Percentiles rank a stretch among this genome's conserved stretches.
Evolutionary conservation across 225 moss, liverwort and hornwort species (phyloP).

Genomic region (Anthoceros angustus): DNA sequence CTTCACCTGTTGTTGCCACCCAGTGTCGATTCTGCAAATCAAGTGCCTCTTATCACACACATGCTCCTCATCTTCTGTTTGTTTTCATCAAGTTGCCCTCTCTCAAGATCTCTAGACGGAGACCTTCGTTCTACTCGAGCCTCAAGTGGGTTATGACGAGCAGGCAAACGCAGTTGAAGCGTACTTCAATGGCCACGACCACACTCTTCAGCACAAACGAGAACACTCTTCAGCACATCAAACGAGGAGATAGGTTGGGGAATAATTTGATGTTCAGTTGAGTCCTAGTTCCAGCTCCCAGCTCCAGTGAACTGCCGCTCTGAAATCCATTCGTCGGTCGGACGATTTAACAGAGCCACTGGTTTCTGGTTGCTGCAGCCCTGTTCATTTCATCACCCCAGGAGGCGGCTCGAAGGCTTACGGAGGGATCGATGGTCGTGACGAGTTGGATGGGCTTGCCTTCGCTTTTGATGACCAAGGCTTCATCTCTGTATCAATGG

Average conservation of each 20-base stretch:
- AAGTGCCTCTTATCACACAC: slow-evolving; percentile 44
- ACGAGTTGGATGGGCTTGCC: slow-evolving; percentile 24
- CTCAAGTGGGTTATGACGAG: not conserved
- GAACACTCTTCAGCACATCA: not conserved
- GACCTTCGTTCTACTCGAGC: too few species aligned
- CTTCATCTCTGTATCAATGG: slow-evolving; percentile 55
- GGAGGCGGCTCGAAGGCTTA: slow-evolving; percentile 64
- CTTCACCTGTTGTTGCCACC: too few species aligned
- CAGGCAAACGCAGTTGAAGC: not conserved
- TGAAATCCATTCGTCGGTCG: too few species aligned
- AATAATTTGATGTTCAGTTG: too few species aligned
- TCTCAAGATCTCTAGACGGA: too few species aligned
- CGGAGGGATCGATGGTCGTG: slow-evolving; percentile 27
- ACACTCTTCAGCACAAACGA: too few species aligned
- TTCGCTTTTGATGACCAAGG: slow-evolving; percentile 51
- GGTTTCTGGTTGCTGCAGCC: slow-evolving; percentile 11
- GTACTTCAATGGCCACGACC: not conserved
- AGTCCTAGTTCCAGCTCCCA: too few species aligned
- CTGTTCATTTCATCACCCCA: slow-evolving; percentile 47
- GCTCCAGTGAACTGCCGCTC: too few species aligned
- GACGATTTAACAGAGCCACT: too few species aligned
- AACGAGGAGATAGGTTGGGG: not conserved
- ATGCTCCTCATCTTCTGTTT: too few species aligned
- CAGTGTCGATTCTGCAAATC: slow-evolving; percentile 7
- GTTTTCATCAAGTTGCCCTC: too few species aligned